Percentiles rank a stretch among this genome's conserved stretches.
These are phyloP conservation scores for Kwoniella newhampshirensis DNA, from an alignment of 768 basidiomycete genomes.

Conservation along the genomic window DNA sequence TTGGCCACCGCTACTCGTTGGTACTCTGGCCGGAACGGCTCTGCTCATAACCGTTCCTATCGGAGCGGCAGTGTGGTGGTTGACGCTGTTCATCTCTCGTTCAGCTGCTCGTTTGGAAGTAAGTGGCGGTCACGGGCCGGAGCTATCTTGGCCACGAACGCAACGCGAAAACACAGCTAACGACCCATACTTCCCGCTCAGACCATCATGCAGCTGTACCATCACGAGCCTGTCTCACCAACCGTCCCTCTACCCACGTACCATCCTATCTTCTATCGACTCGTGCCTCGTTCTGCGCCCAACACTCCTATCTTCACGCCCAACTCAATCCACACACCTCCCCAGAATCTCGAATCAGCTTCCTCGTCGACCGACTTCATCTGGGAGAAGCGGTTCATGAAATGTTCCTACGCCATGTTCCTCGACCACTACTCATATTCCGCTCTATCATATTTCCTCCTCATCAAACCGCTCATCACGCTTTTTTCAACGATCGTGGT, in stretches of 20 bases:
- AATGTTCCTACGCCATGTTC: constrained; percentile 52
- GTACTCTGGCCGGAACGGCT: constrained; percentile 51
- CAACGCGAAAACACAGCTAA: not conserved
- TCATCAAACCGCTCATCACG: constrained; percentile 51
- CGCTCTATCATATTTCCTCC: constrained; percentile 48
- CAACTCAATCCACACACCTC: not conserved
- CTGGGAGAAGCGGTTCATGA: constrained; percentile 51
- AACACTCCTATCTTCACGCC: constrained; percentile 18
- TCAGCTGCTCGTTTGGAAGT: constrained; percentile 51
- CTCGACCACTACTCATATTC: constrained; percentile 50
- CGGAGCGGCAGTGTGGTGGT: constrained; percentile 51
- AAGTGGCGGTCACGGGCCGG: constrained; percentile 3
- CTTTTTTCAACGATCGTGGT: constrained; percentile 47
- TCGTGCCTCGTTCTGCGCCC: constrained; percentile 26
- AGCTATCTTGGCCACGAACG: not conserved
- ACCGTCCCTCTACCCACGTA: constrained; percentile 27
- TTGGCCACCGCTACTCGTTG: constrained; percentile 50
- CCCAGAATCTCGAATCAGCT: not conserved
- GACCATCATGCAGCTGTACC: constrained; percentile 49
- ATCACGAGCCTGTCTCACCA: constrained; percentile 35
- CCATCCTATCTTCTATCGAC: constrained; percentile 49
- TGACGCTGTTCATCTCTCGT: constrained; percentile 48
- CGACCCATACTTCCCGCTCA: constrained; percentile 9
- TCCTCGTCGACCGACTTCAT: constrained; percentile 13
- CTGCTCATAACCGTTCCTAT: constrained; percentile 51